A percentile compares a stretch with the other conserved stretches of the same genome.
Evolutionary conservation across 768 basidiomycete species (phyloP).

Genomic region (Lentinula sp.): DNA sequence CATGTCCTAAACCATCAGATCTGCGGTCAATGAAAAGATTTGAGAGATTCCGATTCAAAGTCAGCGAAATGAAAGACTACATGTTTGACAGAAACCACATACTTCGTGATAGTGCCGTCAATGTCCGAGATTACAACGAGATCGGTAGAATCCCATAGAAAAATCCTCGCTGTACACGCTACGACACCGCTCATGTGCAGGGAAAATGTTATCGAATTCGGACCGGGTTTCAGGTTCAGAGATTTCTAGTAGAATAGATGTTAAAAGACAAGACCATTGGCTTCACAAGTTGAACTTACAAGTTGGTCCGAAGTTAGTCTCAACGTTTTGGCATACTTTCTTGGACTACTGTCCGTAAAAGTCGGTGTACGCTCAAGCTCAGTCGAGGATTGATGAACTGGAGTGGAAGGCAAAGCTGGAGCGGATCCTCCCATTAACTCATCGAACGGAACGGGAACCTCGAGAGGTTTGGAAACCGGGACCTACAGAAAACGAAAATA

Average conservation of each 20-base stretch:
- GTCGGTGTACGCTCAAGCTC: slow-evolving; percentile 8
- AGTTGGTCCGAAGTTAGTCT: slow-evolving; percentile 93
- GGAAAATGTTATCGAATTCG: slow-evolving; percentile 92
- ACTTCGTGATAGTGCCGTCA: slow-evolving; percentile 99
- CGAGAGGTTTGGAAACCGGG: neutral
- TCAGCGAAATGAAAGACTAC: neutral
- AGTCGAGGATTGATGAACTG: slow-evolving; percentile 27
- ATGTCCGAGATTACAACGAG: slow-evolving; percentile 93
- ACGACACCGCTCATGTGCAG: slow-evolving; percentile 76
- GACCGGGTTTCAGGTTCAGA: slow-evolving; percentile 76
- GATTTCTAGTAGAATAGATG: slow-evolving; percentile 54
- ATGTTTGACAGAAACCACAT: slow-evolving; percentile 14
- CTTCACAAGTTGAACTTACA: slow-evolving; percentile 35
- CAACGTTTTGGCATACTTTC: slow-evolving; percentile 86
- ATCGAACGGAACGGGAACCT: neutral
- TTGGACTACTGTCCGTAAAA: slow-evolving; percentile 18
- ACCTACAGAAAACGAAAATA: neutral
- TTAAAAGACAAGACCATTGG: neutral
- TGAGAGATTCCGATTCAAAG: neutral
- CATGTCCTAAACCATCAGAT: slow-evolving; percentile 93
- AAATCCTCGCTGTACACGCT: slow-evolving; percentile 88
- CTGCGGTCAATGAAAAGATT: slow-evolving; percentile 28
- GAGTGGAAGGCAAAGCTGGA: slow-evolving; percentile 41
- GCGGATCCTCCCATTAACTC: slow-evolving; percentile 20
- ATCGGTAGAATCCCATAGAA: slow-evolving; percentile 93